Evolutionary conservation across 345 rosid genomes (phyloP).

Genomic region (Toxicodendron radicans): DNA sequence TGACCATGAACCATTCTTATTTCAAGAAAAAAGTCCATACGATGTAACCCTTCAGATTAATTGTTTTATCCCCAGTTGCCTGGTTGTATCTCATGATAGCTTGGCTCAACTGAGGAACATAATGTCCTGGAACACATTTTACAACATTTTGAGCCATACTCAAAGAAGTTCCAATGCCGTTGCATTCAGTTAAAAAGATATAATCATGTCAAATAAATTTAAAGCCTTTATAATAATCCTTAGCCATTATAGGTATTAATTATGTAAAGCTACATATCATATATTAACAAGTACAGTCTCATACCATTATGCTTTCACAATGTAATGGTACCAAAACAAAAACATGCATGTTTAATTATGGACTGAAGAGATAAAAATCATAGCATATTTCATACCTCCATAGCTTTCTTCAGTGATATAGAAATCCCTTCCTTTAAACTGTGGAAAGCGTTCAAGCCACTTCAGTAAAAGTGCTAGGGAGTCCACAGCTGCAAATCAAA

Average conservation of each 20-base stretch:
- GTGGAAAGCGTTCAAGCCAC: slow-evolving; percentile 92
- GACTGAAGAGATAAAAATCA: slow-evolving; percentile 6
- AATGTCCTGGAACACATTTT: slow-evolving; percentile 64
- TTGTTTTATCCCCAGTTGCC: slow-evolving; percentile 37
- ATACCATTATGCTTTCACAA: too few relatives aligned
- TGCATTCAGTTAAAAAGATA: background rate
- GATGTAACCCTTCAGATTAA: slow-evolving; percentile 91
- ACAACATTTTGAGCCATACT: slow-evolving; percentile 5
- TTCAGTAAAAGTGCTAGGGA: slow-evolving; percentile 67
- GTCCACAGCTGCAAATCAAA: slow-evolving; percentile 61
- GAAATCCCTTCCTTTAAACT: slow-evolving; percentile 84
- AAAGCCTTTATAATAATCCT: background rate
- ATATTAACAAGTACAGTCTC: too few relatives aligned
- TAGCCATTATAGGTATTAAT: too few relatives aligned
- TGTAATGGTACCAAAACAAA: too few relatives aligned
- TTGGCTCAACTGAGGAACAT: slow-evolving; percentile 91
- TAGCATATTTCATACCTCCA: slow-evolving; percentile 49
- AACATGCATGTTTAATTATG: too few relatives aligned
- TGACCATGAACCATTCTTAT: background rate
- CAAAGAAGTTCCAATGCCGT: background rate
- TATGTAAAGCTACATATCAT: too few relatives aligned
- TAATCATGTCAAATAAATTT: background rate
- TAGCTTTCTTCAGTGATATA: slow-evolving; percentile 89
- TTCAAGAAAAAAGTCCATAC: slow-evolving; percentile 34
- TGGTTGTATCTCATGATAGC: slow-evolving; percentile 63